Percentiles rank a stretch among this genome's conserved stretches.
Conservation (phyloP, 2,329 filamentous ascomycete species). For the Xylogone sp. region DNA sequence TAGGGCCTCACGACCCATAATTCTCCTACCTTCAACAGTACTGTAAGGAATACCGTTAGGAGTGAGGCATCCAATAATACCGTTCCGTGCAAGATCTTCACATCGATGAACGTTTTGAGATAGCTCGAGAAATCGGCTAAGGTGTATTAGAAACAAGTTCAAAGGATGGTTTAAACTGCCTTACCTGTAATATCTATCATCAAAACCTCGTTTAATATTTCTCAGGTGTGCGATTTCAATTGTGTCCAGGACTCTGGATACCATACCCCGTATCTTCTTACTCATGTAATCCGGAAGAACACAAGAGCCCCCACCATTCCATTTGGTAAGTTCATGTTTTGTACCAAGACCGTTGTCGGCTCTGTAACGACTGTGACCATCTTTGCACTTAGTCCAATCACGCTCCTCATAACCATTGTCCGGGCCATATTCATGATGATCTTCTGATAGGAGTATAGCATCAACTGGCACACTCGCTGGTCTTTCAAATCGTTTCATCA, state of each 20-base stretch:
- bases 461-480: constrained; percentile 59
- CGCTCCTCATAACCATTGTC: constrained; percentile 30
- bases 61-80: constrained; percentile 64
- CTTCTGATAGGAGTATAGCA: constrained; percentile 52
- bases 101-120: constrained; percentile 70
- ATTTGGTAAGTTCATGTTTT: constrained; percentile 54
- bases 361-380: constrained; percentile 56
- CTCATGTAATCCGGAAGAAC: constrained; percentile 53
- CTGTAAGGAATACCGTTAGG: constrained; percentile 60
- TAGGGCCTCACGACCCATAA: constrained; percentile 61
- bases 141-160: constrained; percentile 11
- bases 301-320: constrained; percentile 50
- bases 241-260: constrained; percentile 60
- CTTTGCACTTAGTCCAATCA: constrained; percentile 54
- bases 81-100: constrained; percentile 42
- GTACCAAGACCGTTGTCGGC: constrained; percentile 45
- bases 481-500: constrained; percentile 32
- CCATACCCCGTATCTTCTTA: constrained; percentile 43
- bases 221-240: constrained; percentile 60
- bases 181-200: constrained; percentile 54
- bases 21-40: constrained; percentile 53
- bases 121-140: constrained; percentile 54
- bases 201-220: constrained; percentile 44
- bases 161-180: constrained; percentile 13
- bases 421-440: constrained; percentile 24